Evolutionary conservation across 208 protist species (phyloP).

Genomic region (Crithidia acanthocephali): DNA sequence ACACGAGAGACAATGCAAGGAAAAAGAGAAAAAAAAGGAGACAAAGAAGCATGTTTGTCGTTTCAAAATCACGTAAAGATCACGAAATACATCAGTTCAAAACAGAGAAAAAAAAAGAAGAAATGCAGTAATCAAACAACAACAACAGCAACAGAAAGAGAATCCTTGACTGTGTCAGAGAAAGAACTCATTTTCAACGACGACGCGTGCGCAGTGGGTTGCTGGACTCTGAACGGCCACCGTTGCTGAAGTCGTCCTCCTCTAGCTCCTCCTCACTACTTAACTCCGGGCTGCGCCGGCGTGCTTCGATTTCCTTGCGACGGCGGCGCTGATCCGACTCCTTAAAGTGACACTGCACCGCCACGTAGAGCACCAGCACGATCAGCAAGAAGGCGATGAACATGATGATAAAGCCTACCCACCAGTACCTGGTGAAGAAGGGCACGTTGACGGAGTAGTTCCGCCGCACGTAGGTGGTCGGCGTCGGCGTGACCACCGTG

Average conservation of each 20-base stretch:
- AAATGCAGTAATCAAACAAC: background rate
- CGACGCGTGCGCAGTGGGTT: conserved; percentile 21
- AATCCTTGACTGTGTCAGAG: background rate
- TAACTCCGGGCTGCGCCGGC: background rate
- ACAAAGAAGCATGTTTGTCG: conserved; percentile 6
- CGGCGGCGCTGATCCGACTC: conserved; percentile 37
- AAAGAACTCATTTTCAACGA: background rate
- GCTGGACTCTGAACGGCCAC: background rate
- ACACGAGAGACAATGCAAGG: conserved; percentile 14
- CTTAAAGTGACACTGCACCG: conserved; percentile 46
- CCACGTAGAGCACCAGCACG: conserved; percentile 32
- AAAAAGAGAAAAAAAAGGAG: conserved; percentile 14
- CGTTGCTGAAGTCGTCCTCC: background rate
- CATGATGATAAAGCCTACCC: conserved; percentile 49
- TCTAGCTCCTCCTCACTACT: conserved; percentile 14
- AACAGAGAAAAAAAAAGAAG: conserved; percentile 10
- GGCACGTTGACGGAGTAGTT: conserved; percentile 34
- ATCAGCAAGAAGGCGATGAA: conserved; percentile 35
- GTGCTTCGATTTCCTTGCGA: conserved; percentile 38
- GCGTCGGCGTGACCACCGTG: conserved; percentile 1
- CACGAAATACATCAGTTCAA: background rate
- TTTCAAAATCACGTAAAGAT: too few species aligned
- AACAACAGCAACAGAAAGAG: background rate
- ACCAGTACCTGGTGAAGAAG: conserved; percentile 47
- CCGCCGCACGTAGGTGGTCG: conserved; percentile 31